Conservation (phyloP, 148 eudicot genomes). For the Tetragonia tetragonoides region DNA sequence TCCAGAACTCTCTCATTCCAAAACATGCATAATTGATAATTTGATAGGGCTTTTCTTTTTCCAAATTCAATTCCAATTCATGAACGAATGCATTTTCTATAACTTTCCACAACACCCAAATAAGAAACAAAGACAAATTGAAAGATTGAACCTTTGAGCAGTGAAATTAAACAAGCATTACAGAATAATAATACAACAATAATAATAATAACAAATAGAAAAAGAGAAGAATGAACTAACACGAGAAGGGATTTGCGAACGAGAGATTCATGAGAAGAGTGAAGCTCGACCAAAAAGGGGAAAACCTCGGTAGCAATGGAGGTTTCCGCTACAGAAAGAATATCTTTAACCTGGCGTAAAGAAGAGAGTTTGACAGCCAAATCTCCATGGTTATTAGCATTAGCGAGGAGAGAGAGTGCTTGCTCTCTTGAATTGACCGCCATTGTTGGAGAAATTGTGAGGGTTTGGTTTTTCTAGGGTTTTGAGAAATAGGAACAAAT, state of each 20-base stretch:
- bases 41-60: neutral
- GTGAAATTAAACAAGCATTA: neutral
- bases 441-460: slow-evolving; percentile 26
- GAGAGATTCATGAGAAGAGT: slow-evolving; percentile 58
- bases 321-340: slow-evolving; percentile 41
- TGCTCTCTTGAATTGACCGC: slow-evolving; percentile 51
- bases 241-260: slow-evolving; percentile 66
- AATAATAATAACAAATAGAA: neutral
- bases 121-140: neutral
- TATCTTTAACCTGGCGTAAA: slow-evolving; percentile 62
- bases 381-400: slow-evolving; percentile 90
- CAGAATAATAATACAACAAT: no score
- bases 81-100: neutral
- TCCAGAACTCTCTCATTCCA: no score
- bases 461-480: slow-evolving; percentile 14
- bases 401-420: slow-evolving; percentile 62
- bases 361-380: slow-evolving; percentile 83
- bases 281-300: slow-evolving; percentile 64
- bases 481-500: slow-evolving; percentile 6
- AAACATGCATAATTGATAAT: neutral
- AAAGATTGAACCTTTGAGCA: neutral
- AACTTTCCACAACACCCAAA: neutral
- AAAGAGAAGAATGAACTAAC: slow-evolving; percentile 32
- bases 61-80: neutral
- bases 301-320: slow-evolving; percentile 55